These are phyloP conservation scores for Hymenoscyphus infarciens DNA, from an alignment of 2,329 filamentous ascomycete species.

Conservation along the genomic window DNA sequence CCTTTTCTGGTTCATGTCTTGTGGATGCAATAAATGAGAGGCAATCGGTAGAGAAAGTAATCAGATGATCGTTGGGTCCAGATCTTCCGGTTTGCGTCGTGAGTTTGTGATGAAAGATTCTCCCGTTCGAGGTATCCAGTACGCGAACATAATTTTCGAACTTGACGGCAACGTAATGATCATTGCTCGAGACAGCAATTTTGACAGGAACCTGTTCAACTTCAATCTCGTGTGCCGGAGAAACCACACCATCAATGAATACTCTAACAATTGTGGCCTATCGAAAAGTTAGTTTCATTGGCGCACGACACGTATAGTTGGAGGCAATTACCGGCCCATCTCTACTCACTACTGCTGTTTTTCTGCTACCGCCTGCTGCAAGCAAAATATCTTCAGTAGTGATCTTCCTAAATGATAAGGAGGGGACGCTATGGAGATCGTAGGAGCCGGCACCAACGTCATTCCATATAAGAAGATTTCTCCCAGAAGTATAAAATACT, in stretches of 20 bases:
- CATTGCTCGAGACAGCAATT: conserved; percentile 15
- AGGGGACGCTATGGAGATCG: conserved; percentile 11
- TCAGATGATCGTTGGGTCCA: conserved; percentile 14
- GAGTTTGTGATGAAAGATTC: conserved; percentile 11
- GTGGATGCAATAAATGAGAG: conserved; percentile 14
- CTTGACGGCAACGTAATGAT: conserved; percentile 17
- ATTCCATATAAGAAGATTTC: conserved; percentile 15
- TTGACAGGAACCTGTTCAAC: conserved; percentile 13
- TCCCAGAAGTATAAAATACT: conserved; percentile 14
- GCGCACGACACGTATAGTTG: background rate
- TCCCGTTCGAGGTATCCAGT: conserved; percentile 10
- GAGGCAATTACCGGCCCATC: background rate
- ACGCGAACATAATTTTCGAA: conserved; percentile 15
- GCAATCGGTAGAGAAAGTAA: conserved; percentile 16
- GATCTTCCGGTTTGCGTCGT: conserved; percentile 9
- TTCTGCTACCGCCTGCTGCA: background rate
- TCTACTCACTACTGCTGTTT: background rate
- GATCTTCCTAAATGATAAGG: conserved; percentile 6
- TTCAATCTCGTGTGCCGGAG: conserved; percentile 13
- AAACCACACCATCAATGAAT: conserved; percentile 4
- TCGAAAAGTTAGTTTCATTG: background rate
- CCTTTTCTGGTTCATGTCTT: conserved; percentile 16
- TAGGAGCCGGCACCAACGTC: conserved; percentile 13
- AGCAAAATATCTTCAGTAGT: background rate
- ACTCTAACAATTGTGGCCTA: conserved; percentile 11